Base-by-base conservation (phyloP, 1,139 yeast genomes). In the Yamadazyma trypodendri region DNA sequence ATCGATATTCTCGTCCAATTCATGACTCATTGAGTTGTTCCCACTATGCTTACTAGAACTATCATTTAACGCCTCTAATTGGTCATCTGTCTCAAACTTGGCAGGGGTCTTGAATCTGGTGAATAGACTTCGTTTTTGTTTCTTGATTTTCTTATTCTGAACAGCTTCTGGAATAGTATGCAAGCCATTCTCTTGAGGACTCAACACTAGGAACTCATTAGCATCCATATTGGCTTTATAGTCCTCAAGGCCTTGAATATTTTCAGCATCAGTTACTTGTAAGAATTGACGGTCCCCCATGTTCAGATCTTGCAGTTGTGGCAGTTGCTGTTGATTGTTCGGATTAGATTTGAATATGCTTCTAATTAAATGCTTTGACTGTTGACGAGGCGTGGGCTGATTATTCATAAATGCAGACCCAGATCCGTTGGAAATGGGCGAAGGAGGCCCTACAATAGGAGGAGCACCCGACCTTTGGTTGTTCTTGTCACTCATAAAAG, bases 401-500 rank as follows among this genome's bases (percentile, higher is more conserved):
- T 32, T 38, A 21, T 38, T 38, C 39, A 43, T 35, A 25, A 37
- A 43, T 14, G 34, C 24, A 42, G 34, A 24, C 12, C 36, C 32
- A n/a, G 43, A 40, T 21, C 24, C 35, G 23, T 35, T 35, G 27
- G 44, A 35, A 32, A 38, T 36, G 3, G 55, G 55, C 3, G 65
- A 58, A 25, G 55, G 55, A 13, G 60, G 57, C 1, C 42, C 39
- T 3, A 25, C 41, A 1, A 53, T 51, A 39, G 22, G 37, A 31
- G 41, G 60, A 45, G 28, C 59, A 15, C 52, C 37, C 12, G 25
- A 28, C 25, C 37, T 25, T 31, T 34, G 43, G 22, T 18, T 35
- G 18, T 41, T 60, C 36, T 61, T 57, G 37, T 68, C 75, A 27
- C 69, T 64, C 71, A 68, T 68, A 46, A 71, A 71, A 2, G 75